Evolutionary conservation across 768 basidiomycete species (phyloP).

Genomic region (Hericium alpestre): DNA sequence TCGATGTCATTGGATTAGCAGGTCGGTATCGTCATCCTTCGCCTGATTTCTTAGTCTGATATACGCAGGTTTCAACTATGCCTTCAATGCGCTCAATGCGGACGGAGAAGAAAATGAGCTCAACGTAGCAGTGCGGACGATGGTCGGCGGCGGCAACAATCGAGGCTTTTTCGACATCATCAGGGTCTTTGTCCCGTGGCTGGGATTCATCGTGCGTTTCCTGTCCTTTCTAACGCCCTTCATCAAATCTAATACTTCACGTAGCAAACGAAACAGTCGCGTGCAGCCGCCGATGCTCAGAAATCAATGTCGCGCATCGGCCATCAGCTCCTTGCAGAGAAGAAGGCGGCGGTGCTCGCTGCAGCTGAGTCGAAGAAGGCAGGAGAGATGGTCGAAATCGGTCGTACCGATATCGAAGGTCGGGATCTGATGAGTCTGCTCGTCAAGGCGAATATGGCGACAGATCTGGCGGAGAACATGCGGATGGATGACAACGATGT

Average conservation of each 20-base stretch:
- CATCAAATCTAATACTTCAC: not conserved
- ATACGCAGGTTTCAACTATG: slow-evolving; percentile 28
- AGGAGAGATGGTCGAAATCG: too few relatives aligned
- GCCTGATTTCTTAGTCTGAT: too few relatives aligned
- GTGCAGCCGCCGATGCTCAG: slow-evolving; percentile 20
- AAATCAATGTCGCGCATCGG: slow-evolving; percentile 42
- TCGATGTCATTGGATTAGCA: slow-evolving; percentile 18
- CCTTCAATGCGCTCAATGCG: slow-evolving; percentile 23
- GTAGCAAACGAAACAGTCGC: slow-evolving; percentile 16
- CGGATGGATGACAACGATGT: slow-evolving; percentile 22
- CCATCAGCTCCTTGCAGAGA: slow-evolving; percentile 35
- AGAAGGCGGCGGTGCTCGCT: slow-evolving; percentile 28
- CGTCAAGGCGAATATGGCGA: slow-evolving; percentile 13
- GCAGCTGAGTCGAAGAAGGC: not conserved
- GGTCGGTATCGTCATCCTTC: slow-evolving; percentile 2
- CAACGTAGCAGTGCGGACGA: slow-evolving; percentile 22
- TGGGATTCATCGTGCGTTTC: slow-evolving; percentile 29
- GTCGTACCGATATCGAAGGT: too few relatives aligned
- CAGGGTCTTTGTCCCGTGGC: slow-evolving; percentile 24
- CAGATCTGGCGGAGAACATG: slow-evolving; percentile 9
- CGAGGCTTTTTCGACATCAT: slow-evolving; percentile 21
- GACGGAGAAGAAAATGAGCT: slow-evolving; percentile 20
- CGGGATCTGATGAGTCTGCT: too few relatives aligned
- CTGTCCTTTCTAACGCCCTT: not conserved
- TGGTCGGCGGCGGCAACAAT: slow-evolving; percentile 14